A percentile compares a stretch with the other conserved stretches of the same genome.
Conservation (phyloP, 176 grass and related monocot species). For the Thalia dealbata region DNA sequence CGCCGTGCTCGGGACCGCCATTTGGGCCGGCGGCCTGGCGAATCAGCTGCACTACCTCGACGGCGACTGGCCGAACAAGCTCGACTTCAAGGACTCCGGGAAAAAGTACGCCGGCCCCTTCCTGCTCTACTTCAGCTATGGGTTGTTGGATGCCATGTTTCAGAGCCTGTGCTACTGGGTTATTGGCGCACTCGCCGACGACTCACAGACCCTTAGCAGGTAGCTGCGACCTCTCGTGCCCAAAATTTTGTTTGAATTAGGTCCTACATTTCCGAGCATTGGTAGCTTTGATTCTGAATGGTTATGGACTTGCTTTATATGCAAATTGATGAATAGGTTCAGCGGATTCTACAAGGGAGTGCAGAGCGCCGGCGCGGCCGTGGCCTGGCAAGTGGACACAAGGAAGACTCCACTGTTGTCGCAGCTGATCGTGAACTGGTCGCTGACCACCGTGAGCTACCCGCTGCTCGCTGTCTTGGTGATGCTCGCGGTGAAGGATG, state of each 20-base stretch:
- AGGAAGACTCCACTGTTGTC: conserved; percentile 21
- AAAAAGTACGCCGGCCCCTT: conserved; percentile 32
- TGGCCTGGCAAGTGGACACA: conserved; percentile 69
- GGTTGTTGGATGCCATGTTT: conserved; percentile 86
- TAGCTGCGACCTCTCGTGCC: not conserved
- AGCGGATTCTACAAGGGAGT: conserved; percentile 90
- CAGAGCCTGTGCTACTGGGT: conserved; percentile 97
- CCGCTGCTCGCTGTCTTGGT: conserved; percentile 57
- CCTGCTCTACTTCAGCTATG: conserved; percentile 90
- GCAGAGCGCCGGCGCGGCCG: conserved; percentile 74
- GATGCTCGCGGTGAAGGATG: conserved; percentile 60
- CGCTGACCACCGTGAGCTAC: conserved; percentile 64
- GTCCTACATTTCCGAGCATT: not conserved
- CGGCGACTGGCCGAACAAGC: not conserved
- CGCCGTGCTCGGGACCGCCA: conserved; percentile 47
- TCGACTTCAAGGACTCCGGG: conserved; percentile 56
- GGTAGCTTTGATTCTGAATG: too few relatives aligned
- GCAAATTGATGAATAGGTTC: conserved; percentile 33
- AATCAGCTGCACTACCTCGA: conserved; percentile 46
- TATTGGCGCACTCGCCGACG: conserved; percentile 60
- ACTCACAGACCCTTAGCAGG: conserved; percentile 80
- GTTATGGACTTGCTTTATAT: too few relatives aligned
- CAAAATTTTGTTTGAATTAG: not conserved
- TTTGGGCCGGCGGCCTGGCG: conserved; percentile 65
- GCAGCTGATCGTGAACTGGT: conserved; percentile 73